Evolutionary conservation across 2,329 filamentous ascomycete genomes (phyloP), one percentile per base, ranked within the genome.

Genomic region (Sporothrix brunneoviolacea): DNA sequence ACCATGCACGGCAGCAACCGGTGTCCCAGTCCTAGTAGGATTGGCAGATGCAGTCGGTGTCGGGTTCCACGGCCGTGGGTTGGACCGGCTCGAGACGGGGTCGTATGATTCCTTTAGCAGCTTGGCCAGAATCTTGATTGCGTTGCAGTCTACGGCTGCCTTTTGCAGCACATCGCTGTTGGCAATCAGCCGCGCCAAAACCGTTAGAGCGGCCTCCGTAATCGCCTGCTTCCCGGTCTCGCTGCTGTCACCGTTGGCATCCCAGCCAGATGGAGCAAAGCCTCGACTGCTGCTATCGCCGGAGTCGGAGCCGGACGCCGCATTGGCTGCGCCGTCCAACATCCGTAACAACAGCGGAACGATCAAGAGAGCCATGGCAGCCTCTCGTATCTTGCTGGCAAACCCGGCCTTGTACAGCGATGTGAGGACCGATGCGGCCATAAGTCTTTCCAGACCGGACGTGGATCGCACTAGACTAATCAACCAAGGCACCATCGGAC

Each of bases 101-200:
- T 73, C 69, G 55, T 80, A 81, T 8, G 74, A 71, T 15, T 68
- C 68, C 55, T 75, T 76, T 7, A 82, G 62, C 12, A 80, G 65
- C 47, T 68, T 73, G 49, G 68, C 70, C 28, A 77, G 61, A 2
- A 67, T 65, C 57, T 70, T 71, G 42, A 77, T 67, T 1, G 70
- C 75, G 22, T 70, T 66, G 51, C 73, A 75, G 54, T 96, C 88
- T 38, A 84, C 84, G 0, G 90, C 89, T 33, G 88, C 83, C 59
- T 84, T 86, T 66, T 97, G 91, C 48, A 97, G 74, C 52, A 80
- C 76, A 54, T 86, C 81, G 63, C 84, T 89, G 60, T 93, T 88
- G 22, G 82, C 81, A 16, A 95, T 82, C 35, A 97, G 73, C 40
- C 83, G 81, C 15, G 89, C 88, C 49, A 97, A 73, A 10, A 94